A percentile compares a stretch with the other conserved stretches of the same genome.
Conservation (phyloP, 805 yeast species). For the Jamesozyma gamospora region DNA sequence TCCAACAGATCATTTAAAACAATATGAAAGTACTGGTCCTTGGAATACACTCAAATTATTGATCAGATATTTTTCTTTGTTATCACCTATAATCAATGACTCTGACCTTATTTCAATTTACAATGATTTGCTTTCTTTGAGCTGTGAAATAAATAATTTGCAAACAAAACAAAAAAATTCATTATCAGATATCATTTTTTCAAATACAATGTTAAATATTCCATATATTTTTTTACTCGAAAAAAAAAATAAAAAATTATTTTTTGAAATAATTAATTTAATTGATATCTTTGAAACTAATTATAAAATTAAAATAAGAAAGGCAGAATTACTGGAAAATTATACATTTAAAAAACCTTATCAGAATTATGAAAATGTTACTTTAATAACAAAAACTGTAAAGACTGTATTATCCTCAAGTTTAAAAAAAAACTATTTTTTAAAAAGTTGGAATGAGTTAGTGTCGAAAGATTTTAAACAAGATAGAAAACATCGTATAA, state of each 20-base stretch:
- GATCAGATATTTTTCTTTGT: constrained; percentile 53
- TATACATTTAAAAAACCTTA: not conserved
- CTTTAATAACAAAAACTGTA: constrained; percentile 42
- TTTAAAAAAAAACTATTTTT: constrained; percentile 19
- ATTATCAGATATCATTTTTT: constrained; percentile 55
- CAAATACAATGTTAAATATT: constrained; percentile 44
- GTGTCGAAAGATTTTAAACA: constrained; percentile 6
- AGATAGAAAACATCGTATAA: constrained; percentile 7
- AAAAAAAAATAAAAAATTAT: not conserved
- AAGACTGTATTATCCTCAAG: constrained; percentile 25
- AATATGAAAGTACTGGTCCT: constrained; percentile 34
- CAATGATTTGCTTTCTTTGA: constrained; percentile 39
- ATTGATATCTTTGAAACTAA: not conserved
- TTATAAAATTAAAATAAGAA: not conserved
- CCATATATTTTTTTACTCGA: constrained; percentile 49
- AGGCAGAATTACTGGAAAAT: not conserved
- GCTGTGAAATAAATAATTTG: constrained; percentile 42
- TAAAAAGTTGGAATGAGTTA: constrained; percentile 7
- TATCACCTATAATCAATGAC: constrained; percentile 48
- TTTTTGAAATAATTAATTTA: constrained; percentile 1
- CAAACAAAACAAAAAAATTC: constrained; percentile 31
- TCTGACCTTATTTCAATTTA: constrained; percentile 37
- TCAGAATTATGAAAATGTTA: constrained; percentile 26
- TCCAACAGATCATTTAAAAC: constrained; percentile 5
- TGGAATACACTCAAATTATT: constrained; percentile 61